Evolutionary conservation across 1,139 yeast genomes (phyloP).

Genomic region (Hemisphaericaspora xylanilytica): DNA sequence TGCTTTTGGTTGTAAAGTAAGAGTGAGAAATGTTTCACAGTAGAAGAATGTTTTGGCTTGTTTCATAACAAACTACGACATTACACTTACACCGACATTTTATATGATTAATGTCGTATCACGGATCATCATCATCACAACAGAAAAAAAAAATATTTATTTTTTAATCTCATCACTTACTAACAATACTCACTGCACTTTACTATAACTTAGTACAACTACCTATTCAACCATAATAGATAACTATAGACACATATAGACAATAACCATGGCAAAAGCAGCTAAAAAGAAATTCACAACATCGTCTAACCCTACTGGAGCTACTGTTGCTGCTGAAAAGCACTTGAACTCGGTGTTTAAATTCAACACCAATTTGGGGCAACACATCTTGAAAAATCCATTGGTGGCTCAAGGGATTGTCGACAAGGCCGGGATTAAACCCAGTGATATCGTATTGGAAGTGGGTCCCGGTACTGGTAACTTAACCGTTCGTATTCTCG

Average conservation of each 20-base stretch:
- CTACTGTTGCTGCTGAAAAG: constrained; percentile 60
- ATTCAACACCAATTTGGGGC: constrained; percentile 95
- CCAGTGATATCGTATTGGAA: constrained; percentile 89
- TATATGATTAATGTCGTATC: too few species aligned
- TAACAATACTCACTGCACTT: too few species aligned
- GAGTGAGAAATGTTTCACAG: too few species aligned
- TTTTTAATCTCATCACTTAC: too few species aligned
- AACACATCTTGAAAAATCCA: constrained; percentile 94
- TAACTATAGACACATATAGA: not conserved
- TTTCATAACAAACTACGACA: too few species aligned
- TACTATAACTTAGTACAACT: too few species aligned
- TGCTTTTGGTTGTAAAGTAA: too few species aligned
- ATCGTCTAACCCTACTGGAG: constrained; percentile 43
- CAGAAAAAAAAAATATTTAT: too few species aligned
- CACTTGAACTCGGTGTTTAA: constrained; percentile 84
- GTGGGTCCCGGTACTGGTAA: constrained; percentile 99
- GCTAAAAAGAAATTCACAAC: constrained; percentile 51
- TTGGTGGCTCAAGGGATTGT: constrained; percentile 97
- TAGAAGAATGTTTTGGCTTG: too few species aligned
- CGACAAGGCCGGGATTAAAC: constrained; percentile 90
- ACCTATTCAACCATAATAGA: too few species aligned
- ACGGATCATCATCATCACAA: too few species aligned
- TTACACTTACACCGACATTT: too few species aligned
- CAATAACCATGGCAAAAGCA: constrained; percentile 54
- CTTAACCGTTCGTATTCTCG: constrained; percentile 86